These are phyloP conservation scores for Exophiala alcalophila DNA, from an alignment of 2,329 filamentous ascomycete genomes.

Conservation along the genomic window DNA sequence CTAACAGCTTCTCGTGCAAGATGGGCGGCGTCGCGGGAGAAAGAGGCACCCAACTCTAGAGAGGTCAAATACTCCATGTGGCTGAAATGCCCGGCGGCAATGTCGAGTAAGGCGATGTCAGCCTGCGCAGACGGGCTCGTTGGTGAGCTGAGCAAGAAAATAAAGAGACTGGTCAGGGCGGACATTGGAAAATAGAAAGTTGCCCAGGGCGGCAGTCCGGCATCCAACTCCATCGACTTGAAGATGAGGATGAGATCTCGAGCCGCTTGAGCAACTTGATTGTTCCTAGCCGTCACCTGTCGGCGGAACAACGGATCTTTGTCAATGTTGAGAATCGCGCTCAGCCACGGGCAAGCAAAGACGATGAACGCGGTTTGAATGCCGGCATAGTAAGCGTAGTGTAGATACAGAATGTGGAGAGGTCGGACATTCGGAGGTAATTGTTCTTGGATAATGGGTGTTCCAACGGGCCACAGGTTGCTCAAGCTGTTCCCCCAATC, in stretches of 20 bases:
- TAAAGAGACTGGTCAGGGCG: conserved; percentile 10
- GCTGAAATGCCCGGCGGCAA: conserved; percentile 10
- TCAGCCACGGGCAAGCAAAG: conserved; percentile 3
- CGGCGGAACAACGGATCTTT: not conserved
- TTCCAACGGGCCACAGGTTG: not conserved
- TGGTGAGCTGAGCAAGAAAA: conserved; percentile 8
- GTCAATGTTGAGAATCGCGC: not conserved
- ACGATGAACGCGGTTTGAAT: not conserved
- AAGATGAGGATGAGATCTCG: not conserved
- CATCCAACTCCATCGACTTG: not conserved
- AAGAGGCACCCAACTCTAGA: conserved; percentile 1
- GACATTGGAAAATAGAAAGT: conserved; percentile 14
- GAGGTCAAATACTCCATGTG: conserved; percentile 7
- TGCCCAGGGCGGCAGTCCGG: too few relatives aligned
- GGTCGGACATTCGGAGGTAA: not conserved
- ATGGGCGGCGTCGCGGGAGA: conserved; percentile 7
- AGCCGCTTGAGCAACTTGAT: conserved; percentile 4
- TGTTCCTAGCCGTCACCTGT: not conserved
- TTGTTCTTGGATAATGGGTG: not conserved
- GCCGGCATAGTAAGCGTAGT: conserved; percentile 1
- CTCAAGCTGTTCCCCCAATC: not conserved
- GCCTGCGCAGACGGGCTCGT: not conserved
- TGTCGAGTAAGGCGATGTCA: conserved; percentile 7
- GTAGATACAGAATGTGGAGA: conserved; percentile 1
- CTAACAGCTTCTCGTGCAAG: conserved; percentile 1